Evolutionary conservation across 2,329 filamentous ascomycete species (phyloP), one percentile per base, ranked within the genome.

Genomic region (Helminthosporium solani): DNA sequence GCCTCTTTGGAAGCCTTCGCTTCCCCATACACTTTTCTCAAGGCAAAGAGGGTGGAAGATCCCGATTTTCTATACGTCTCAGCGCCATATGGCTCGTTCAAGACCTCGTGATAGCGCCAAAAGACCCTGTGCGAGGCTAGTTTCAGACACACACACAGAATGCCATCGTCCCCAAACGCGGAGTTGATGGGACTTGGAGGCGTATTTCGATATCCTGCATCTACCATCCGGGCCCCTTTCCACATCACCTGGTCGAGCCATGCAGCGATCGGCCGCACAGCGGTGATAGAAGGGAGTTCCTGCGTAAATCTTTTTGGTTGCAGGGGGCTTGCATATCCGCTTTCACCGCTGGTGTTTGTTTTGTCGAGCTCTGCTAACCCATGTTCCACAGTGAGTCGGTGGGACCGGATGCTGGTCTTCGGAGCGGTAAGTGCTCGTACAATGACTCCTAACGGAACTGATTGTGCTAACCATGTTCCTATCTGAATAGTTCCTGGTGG

Each of bases 401-500:
- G 92, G 94, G 94, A 99, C 75, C 88, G 92, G 47, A 76, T 97
- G 67, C 79, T 99, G 70, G 82, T 97, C 63, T 99, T 99, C 73
- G 86, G 82, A 38, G 56, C 57, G 54, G 14, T 43, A 36, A 38
- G 35, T 38, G 18, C 18, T 19, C 28, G 33, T 35, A 20, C 28
- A 12, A n/a, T 27, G 27, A 20, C 14, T 27, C 41, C 11, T 25
- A 15, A 16, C 15, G 37, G 16, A 18, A 16, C 18, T 21, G 33
- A 20, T 20, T 33, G 28, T 39, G 33, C 47, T 46, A 38, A 49
- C 34, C 18, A 12, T 21, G 18, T 18, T 39, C 69, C 81, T 96
- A 23, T 23, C 64, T 96, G 72, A 85, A 56, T 90, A 86, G 66
- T 95, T 92, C 76, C 95, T 96, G 73, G 73, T 96, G 60, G 90